phyloP scores from a whole-genome alignment of 1,139 yeast genomes.

The Suhomyces coccinellae region DNA sequence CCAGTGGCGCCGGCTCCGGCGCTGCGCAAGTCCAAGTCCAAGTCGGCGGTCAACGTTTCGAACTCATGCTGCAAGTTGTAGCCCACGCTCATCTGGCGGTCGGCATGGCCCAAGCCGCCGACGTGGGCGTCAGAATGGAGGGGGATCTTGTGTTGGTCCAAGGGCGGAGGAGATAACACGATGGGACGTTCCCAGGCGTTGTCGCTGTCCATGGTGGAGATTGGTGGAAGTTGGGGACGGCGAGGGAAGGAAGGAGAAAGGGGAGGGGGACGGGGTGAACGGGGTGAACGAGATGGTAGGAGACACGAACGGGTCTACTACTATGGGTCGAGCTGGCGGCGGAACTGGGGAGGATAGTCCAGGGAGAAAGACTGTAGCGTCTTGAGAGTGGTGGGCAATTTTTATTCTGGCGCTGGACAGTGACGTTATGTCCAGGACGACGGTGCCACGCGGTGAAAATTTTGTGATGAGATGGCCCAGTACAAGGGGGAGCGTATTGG shows the following conservation, averaged over 20 bases:
- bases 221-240: not conserved
- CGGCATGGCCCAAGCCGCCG: constrained; percentile 18
- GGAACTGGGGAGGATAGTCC: not conserved
- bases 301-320: not conserved
- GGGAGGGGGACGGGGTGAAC: not conserved
- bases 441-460: constrained; percentile 13
- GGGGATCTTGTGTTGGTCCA: constrained; percentile 21
- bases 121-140: not conserved
- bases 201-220: constrained; percentile 12
- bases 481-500: too few species aligned
- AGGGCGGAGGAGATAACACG: constrained; percentile 44
- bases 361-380: constrained; percentile 4
- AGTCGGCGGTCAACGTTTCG: constrained; percentile 48
- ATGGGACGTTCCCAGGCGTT: constrained; percentile 35
- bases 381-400: constrained; percentile 1
- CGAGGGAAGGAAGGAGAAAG: not conserved
- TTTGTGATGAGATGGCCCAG: constrained; percentile 12
- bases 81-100: constrained; percentile 46
- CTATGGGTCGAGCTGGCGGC: constrained; percentile 1
- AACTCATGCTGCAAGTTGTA: constrained; percentile 49
- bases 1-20: constrained; percentile 15
- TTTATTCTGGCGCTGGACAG: constrained; percentile 5
- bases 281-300: not conserved
- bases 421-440: constrained; percentile 7
- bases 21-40: constrained; percentile 45